Base-by-base conservation (phyloP, 73 alveolate species). In the Effrenium voratum region DNA sequence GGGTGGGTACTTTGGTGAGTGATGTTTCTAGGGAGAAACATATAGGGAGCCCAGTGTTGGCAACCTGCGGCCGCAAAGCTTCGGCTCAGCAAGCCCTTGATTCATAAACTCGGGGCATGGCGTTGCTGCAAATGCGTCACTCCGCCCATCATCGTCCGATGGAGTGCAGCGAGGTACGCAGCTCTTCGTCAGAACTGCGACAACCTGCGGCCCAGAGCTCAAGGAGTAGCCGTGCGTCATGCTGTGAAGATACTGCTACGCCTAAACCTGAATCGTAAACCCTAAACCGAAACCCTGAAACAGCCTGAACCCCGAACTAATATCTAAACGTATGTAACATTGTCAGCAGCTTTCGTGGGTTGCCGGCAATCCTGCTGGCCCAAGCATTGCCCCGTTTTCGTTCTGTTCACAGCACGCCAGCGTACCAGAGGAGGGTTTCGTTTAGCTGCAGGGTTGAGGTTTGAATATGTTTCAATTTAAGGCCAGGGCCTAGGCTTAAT, bases 151-250 rank as follows among this genome's bases (percentile, higher is more conserved):
- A 63, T 63, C 26, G 8, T 22, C 77, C 43, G 3, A 66, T 26
- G 36, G n/a, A n/a, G 1, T 30, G n/a, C 30, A 1, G 41, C 40
- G 40, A 86, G 95, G 95, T 86, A 86, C 73, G 95, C 95, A 63
- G 95, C 95, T n/a, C 95, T 86, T 28, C 95, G 95, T 68, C 95
- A 86, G 83, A 86, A 86, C 95, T 86, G 95, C 47, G 95, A 86
- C 83, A 75, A 86, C 34, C 73, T 86, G 41, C 95, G 95, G 95
- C 44, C 16, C 34, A 13, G 38, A 47, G 34, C 50, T 36, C 46
- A 16, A 32, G 55, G 50, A 2, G n/a, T 26, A 1, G 38, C 15
- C 30, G 15, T 8, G 79, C 1, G 0, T n/a, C 30, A 10, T 66
- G 43, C 16, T 26, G 79, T 66, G 79, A 52, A 8, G 26, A 52